A percentile compares a stretch with the other conserved stretches of the same genome.
phyloP scores from a whole-genome alignment of 192 early-diverging fungal genomes.

The Globomyces pollinis-pini region DNA sequence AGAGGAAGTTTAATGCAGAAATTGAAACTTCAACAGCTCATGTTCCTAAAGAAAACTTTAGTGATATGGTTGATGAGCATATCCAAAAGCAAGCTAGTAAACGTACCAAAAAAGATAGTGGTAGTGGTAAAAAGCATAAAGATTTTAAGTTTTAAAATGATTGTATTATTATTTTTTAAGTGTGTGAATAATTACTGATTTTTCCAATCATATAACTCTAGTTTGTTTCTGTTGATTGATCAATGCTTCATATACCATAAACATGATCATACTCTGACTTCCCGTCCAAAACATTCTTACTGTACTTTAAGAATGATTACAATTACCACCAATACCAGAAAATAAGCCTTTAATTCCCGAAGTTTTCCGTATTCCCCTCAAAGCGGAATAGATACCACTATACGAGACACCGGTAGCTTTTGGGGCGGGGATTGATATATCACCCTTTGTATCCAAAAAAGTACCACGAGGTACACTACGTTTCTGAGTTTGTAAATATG shows the following conservation, averaged over 20 bases:
- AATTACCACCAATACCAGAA: too few species aligned
- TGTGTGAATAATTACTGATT: too few species aligned
- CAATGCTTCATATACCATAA: constrained; percentile 69
- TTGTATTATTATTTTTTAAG: too few species aligned
- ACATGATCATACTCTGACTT: constrained; percentile 61
- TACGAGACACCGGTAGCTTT: constrained; percentile 4
- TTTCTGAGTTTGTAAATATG: constrained; percentile 29
- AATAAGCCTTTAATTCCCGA: constrained; percentile 57
- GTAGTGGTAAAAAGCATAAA: constrained; percentile 28
- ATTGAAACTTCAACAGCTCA: constrained; percentile 13
- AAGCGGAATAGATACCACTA: constrained; percentile 14
- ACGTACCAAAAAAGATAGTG: constrained; percentile 54
- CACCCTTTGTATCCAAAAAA: not conserved
- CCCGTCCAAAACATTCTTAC: constrained; percentile 79
- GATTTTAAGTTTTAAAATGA: constrained; percentile 44
- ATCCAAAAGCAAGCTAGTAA: constrained; percentile 61
- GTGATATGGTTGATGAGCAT: constrained; percentile 80
- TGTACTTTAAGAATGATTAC: too few species aligned
- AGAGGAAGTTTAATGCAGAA: constrained; percentile 71
- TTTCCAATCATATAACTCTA: too few species aligned
- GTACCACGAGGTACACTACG: not conserved
- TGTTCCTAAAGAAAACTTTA: constrained; percentile 59
- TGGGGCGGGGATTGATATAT: not conserved
- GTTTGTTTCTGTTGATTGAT: too few species aligned
- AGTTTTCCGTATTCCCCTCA: constrained; percentile 19